Evolutionary conservation across 495 filamentous ascomycete genomes (phyloP).

Genomic region (Delitschia confertaspora): DNA sequence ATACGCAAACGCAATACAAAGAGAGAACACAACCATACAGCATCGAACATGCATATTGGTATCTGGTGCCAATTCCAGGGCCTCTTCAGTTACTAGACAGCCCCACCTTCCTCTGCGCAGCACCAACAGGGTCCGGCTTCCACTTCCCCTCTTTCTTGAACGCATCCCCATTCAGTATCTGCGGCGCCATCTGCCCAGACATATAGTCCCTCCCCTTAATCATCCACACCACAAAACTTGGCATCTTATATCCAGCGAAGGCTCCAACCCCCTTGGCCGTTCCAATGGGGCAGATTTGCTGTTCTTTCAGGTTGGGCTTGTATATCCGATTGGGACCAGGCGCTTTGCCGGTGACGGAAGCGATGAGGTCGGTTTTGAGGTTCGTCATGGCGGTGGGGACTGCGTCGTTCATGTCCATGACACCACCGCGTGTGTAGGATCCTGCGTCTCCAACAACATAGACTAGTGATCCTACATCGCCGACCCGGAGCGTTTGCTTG

Average conservation of each 20-base stretch:
- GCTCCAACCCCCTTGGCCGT: conserved; percentile 47
- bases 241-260: conserved; percentile 44
- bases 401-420: conserved; percentile 37
- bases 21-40: too few species aligned
- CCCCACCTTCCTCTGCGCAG: background rate
- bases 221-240: conserved; percentile 48
- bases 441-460: conserved; percentile 44
- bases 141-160: conserved; percentile 42
- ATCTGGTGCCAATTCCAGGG: too few species aligned
- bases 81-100: too few species aligned
- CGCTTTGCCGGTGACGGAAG: conserved; percentile 23
- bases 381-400: conserved; percentile 42
- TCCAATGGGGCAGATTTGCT: conserved; percentile 48
- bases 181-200: conserved; percentile 39
- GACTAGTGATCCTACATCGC: conserved; percentile 39
- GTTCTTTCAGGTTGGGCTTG: conserved; percentile 29
- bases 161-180: conserved; percentile 45
- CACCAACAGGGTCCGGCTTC: conserved; percentile 7
- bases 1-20: too few species aligned
- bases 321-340: conserved; percentile 27
- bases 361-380: conserved; percentile 37
- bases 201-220: conserved; percentile 58
- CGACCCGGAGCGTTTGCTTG: conserved; percentile 40
- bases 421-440: conserved; percentile 31
- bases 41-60: too few species aligned